phyloP scores from a whole-genome alignment of 2,329 filamentous ascomycete genomes.

The Didymellaceae sp. region DNA sequence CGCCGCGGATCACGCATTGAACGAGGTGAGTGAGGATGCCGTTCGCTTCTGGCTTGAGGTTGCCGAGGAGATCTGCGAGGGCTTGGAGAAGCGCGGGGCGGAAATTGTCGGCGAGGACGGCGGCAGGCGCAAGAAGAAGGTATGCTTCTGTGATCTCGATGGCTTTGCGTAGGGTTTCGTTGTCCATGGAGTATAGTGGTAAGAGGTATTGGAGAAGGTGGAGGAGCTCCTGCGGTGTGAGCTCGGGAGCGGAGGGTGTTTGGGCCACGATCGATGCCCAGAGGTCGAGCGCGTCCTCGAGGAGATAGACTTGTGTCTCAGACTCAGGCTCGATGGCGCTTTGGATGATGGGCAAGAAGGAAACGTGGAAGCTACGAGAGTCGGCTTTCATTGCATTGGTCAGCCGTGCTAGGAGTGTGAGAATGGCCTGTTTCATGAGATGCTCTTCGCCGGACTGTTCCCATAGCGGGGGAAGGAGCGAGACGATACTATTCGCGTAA shows the following conservation, averaged over 20 bases:
- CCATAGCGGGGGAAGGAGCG: conserved; percentile 82
- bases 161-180: conserved; percentile 56
- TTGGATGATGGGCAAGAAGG: conserved; percentile 82
- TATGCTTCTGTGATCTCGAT: conserved; percentile 59
- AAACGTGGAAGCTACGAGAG: conserved; percentile 77
- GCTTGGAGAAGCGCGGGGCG: conserved; percentile 49
- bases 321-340: conserved; percentile 80
- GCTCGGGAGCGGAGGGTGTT: conserved; percentile 53
- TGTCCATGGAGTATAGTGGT: conserved; percentile 56
- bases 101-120: conserved; percentile 54
- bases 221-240: conserved; percentile 52
- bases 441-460: conserved; percentile 83
- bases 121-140: conserved; percentile 54
- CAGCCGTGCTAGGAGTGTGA: conserved; percentile 82
- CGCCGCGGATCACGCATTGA: conserved; percentile 57
- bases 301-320: conserved; percentile 69
- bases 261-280: conserved; percentile 80
- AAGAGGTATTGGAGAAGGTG: conserved; percentile 54
- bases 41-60: conserved; percentile 57
- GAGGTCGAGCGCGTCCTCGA: conserved; percentile 90
- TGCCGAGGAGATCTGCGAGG: conserved; percentile 53
- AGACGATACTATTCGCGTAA: conserved; percentile 80
- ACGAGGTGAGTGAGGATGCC: conserved; percentile 55
- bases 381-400: conserved; percentile 84
- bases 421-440: conserved; percentile 91